Conservation (phyloP, 2,329 filamentous ascomycete species). For the Fusarium coicis region DNA sequence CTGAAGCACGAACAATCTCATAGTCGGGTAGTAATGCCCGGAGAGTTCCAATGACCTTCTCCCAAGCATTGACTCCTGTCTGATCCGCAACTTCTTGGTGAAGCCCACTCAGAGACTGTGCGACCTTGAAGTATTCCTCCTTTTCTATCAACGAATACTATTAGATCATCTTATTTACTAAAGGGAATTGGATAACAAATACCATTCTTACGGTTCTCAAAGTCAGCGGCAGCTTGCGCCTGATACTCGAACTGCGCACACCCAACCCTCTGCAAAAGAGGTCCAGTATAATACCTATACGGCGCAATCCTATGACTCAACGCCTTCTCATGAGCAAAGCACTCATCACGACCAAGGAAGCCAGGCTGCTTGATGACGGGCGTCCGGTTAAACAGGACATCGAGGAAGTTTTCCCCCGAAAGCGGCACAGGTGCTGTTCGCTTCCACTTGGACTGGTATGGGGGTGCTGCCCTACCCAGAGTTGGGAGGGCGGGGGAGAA, state of each 20-base stretch:
- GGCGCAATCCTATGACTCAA: background rate
- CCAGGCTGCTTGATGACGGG: background rate
- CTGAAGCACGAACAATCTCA: background rate
- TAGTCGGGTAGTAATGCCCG: background rate
- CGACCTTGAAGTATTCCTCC: background rate
- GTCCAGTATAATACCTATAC: background rate
- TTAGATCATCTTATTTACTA: background rate
- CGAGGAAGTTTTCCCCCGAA: background rate
- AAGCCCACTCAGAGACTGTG: background rate
- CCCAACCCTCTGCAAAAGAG: background rate
- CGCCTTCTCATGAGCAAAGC: background rate
- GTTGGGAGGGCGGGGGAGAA: background rate
- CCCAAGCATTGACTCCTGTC: background rate
- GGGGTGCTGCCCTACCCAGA: background rate
- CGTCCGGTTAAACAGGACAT: background rate
- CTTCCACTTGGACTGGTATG: background rate
- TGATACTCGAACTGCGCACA: conserved; percentile 3
- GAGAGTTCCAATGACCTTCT: background rate
- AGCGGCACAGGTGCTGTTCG: background rate
- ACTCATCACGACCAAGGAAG: background rate
- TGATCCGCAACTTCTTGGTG: background rate
- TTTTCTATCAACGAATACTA: background rate
- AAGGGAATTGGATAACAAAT: rapidly evolving
- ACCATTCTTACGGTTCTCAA: conserved; percentile 1
- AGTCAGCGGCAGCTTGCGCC: background rate